Evolutionary conservation across 495 filamentous ascomycete species (phyloP).

Genomic region (Staphylotrichum longicolle): DNA sequence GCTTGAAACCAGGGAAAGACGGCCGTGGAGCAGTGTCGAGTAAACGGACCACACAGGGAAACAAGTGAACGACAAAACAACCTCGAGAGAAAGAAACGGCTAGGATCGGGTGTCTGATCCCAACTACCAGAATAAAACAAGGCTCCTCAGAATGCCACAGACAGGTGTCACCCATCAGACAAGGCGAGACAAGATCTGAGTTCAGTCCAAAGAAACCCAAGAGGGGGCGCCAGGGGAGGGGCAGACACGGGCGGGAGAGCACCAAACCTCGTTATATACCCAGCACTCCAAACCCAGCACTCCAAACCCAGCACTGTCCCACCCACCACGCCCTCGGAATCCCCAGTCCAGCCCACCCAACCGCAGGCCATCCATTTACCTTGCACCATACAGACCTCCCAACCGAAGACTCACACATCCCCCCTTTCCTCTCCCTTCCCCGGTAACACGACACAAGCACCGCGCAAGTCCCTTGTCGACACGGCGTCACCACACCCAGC

Average conservation of each 20-base stretch:
- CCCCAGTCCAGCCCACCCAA: no score
- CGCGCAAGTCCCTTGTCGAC: no score
- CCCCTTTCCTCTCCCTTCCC: no score
- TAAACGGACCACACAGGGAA: not conserved
- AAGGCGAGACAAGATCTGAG: constrained; percentile 5
- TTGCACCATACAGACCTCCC: no score
- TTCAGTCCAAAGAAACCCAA: not conserved
- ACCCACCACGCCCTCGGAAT: no score
- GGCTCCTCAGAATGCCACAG: not conserved
- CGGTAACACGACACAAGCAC: no score
- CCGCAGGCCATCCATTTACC: no score
- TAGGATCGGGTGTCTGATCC: not conserved
- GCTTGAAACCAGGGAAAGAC: not conserved
- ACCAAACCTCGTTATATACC: constrained; percentile 10
- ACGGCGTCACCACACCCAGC: no score
- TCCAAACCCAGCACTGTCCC: not conserved
- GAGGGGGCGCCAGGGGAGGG: not conserved
- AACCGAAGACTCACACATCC: no score
- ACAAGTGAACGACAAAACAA: not conserved
- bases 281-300: not conserved
- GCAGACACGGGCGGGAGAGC: not conserved
- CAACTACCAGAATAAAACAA: not conserved
- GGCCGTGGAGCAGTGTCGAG: not conserved
- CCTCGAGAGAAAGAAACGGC: not conserved
- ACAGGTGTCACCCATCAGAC: not conserved